Base-by-base conservation (phyloP, 2,329 filamentous ascomycete species). In the Verticillium nubilum region DNA sequence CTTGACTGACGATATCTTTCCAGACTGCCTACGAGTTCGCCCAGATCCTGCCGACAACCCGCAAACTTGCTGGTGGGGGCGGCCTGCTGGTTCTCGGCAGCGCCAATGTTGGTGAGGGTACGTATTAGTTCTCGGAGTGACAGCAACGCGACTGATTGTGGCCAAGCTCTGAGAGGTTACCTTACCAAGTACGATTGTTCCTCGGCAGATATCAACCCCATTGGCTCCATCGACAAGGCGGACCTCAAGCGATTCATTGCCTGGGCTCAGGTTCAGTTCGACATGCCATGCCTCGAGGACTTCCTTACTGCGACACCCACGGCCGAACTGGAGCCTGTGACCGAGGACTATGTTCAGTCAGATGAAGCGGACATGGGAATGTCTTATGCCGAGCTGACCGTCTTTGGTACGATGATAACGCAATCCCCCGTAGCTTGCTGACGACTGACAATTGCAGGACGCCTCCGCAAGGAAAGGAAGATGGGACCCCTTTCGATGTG, bases 171-270 rank as follows among this genome's bases (percentile, higher is more conserved):
- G 15, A 61, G 70, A 28, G 71, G 71, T 5, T 73, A 90, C 69
- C 75, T 89, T 25, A 91, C 88, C n/a, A 90, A 91, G 72, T 90
- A 90, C 67, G 88, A 90, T 68, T 84, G 81, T 55, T 42, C 26
- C 10, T 56, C 54, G 47, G 64, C 64, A 9, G 64, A 66, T 63
- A 78, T 87, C 68, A 86, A 88, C 65, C 86, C 86, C 3, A 87
- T 89, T 56, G 86, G 84, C 17, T 79, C 79, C 5, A 80, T 82
- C 37, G 74, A 73, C 60, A 92, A 91, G 71, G 84, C 79, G 2
- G 89, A 92, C 65, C 75, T 91, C 1, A 90, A 89, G 70, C 74
- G 80, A 10, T 92, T 93, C 73, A 89, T 92, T 61, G 75, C 74
- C n/a, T 92, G 84, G 80, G 82, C 86, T 2, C 72, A 77, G 57